Base-by-base conservation (phyloP, 106 monocot species). In the Vanilla planifolia region DNA sequence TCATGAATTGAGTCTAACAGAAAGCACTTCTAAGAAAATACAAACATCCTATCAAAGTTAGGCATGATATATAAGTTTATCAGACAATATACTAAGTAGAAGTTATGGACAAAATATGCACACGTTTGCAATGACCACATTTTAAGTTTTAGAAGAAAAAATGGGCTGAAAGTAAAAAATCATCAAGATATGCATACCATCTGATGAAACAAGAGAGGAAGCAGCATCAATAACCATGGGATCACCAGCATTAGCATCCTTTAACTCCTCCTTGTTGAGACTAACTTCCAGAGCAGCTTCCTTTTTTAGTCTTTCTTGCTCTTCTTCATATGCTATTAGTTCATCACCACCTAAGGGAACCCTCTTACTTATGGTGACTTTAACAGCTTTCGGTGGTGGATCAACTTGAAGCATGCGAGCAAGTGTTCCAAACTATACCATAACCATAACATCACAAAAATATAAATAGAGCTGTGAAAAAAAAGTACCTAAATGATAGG, bases 381-480 rank as follows among this genome's bases (percentile, higher is more conserved):
- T 96, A 33, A 96, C 96, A 66, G 91, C 96, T 79, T 96, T 96
- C 10, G 96, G 96, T 17, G 96, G 96, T 45, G 96, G 96, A 69
- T 96, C 96, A 45, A 83, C 96, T 82, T 96, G 91, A 71, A 96
- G 91, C 96, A 96, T 96, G 40, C 96, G 90, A 48, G 96, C 91
- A 32, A 96, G 75, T 22, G 96, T 91, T 24, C 96, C 91, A 87
- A 96, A 96, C 96, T 96, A 64, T 28, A 70, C 51, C 28, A 66
- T n/a, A 46, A 74, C 14, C 17, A 58, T 44, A 28, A 33, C 52
- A 39, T 51, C 15, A 69, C 28, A 42, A 57, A 50, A 65, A 33
- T 45, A 33, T 48, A 10, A 37, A 39, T 47, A 35, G 23, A 32
- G 11, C 6, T 9, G 48, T 9, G 26, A 52, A 42, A 29, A 37